Base-by-base conservation (phyloP, 2,329 filamentous ascomycete genomes). In the Neofusicoccum parvum region DNA sequence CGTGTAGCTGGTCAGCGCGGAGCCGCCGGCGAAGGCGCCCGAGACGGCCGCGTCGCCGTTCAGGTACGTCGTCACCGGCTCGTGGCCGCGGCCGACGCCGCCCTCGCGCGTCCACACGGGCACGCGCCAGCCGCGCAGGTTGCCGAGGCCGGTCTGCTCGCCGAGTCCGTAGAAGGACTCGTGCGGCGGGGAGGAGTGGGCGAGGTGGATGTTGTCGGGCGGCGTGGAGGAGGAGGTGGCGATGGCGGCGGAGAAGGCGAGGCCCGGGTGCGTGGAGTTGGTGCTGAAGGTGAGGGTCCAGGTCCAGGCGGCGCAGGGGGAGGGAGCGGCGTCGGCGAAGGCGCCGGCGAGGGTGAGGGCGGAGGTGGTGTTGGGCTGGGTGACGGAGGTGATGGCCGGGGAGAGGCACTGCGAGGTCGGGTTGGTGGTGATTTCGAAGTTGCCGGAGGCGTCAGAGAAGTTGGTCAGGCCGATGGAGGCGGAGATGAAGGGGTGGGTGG, bases 1-100 rank as follows among this genome's bases (percentile, higher is more conserved):
- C 11, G 74, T 74, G 65, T 78, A 78, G 1, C 75, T 72, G 3
- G 75, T 78, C 68, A 73, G 74, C 9, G 67, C 64, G 56, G 75
- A 69, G 20, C 75, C 75, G 15, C 76, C 76, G 12, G 69, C 66
- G 58, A 74, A 71, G 1, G 64, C 65, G 7, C 71, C 64, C 14
- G 34, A 12, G 11, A 65, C 2, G 17, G 46, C 15, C 10, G 36
- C 68, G 64, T 71, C 69, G 27, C 65, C 69, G 53, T 74, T 73
- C 49, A 66, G 65, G 46, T 70, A 58, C 7, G 66, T 66, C 6
- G 72, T 73, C 20, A 74, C 67, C 2, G 72, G 71, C 65, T 72
- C 65, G 45, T 71, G 70, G 7, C 72, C 72, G n/a, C 72, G 68
- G 7, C 72, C 72, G 15, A 73, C 71, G 39, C 72, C 72, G 63